Percentiles rank a stretch among this genome's conserved stretches.
phyloP scores from a whole-genome alignment of 345 rosid species.

The Limnanthes douglasii region DNA sequence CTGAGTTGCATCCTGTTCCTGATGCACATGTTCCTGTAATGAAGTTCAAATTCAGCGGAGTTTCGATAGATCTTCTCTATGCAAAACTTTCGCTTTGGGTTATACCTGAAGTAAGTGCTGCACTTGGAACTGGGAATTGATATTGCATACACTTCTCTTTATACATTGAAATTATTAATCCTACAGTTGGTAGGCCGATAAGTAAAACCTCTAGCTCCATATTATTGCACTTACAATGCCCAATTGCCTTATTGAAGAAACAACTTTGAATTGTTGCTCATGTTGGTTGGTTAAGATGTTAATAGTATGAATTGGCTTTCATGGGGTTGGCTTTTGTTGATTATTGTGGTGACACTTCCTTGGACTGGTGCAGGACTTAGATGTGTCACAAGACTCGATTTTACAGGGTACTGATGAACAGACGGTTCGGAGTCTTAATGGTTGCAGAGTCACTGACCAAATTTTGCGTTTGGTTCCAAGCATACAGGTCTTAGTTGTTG shows the following conservation, averaged over 20 bases:
- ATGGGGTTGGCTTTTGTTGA: too few relatives aligned
- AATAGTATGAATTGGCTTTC: too few relatives aligned
- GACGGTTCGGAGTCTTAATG: conserved; percentile 96
- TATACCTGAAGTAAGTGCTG: conserved; percentile 77
- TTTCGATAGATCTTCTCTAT: conserved; percentile 92
- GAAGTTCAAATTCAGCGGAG: conserved; percentile 77
- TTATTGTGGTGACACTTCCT: too few relatives aligned
- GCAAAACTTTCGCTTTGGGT: conserved; percentile 87
- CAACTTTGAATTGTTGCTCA: background rate
- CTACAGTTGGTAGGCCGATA: too few relatives aligned
- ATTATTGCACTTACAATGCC: background rate
- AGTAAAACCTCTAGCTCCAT: background rate
- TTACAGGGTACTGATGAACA: conserved; percentile 87
- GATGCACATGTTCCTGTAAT: conserved; percentile 97
- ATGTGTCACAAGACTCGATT: conserved; percentile 79
- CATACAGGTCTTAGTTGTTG: conserved; percentile 49
- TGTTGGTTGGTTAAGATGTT: background rate
- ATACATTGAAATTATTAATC: too few relatives aligned
- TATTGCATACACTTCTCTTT: too few relatives aligned
- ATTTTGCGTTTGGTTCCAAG: conserved; percentile 93
- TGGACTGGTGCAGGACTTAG: conserved; percentile 60
- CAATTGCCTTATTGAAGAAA: background rate
- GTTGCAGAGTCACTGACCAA: conserved; percentile 98
- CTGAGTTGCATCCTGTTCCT: conserved; percentile 95
- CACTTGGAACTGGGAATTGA: conserved; percentile 3